Evolutionary conservation across 2,329 filamentous ascomycete species (phyloP).

Genomic region (Exserohilum turcica): DNA sequence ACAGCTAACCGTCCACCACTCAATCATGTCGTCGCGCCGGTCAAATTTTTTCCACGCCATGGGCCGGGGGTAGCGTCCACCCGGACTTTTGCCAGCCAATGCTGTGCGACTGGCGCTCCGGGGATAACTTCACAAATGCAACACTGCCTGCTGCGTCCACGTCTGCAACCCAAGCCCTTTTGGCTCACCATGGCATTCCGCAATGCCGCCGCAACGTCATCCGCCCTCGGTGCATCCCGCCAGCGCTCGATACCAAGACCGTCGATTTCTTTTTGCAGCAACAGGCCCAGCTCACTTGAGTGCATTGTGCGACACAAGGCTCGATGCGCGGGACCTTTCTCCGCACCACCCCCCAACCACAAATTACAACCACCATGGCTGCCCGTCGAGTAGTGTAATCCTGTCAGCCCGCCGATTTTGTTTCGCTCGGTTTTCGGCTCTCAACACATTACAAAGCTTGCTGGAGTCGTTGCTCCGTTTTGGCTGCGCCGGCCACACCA

Average conservation of each 20-base stretch:
- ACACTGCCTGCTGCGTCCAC: too few species aligned
- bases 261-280: conserved; percentile 7
- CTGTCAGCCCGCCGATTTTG: background rate
- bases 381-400: too few species aligned
- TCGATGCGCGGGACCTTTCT: conserved; percentile 1
- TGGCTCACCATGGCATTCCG: conserved; percentile 3
- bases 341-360: conserved; percentile 1
- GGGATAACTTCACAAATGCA: background rate
- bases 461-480: background rate
- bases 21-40: background rate
- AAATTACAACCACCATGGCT: too few species aligned
- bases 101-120: background rate
- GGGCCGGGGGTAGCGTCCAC: conserved; percentile 3
- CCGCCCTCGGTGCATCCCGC: background rate
- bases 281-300: conserved; percentile 3
- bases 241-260: background rate
- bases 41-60: background rate
- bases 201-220: conserved; percentile 7
- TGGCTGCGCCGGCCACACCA: background rate
- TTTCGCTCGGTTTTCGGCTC: background rate
- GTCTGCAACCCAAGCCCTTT: conserved; percentile 3
- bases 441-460: conserved; percentile 8
- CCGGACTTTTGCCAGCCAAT: conserved; percentile 9
- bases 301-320: conserved; percentile 6
- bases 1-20: background rate